Evolutionary conservation across 352 stramenopile species (phyloP).

Genomic region (Pythium sp.): DNA sequence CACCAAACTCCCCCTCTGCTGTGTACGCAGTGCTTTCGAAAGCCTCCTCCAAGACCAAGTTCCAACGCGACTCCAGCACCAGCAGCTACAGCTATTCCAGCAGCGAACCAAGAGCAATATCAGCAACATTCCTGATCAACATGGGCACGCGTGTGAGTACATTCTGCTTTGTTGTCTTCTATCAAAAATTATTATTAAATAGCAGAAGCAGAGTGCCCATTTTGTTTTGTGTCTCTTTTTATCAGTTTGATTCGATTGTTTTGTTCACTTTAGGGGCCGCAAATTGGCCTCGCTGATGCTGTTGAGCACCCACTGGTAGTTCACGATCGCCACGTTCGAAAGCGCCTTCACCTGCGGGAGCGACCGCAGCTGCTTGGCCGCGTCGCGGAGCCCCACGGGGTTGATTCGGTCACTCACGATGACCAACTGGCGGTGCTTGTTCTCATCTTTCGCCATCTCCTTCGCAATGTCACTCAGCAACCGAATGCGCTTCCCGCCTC

Average conservation of each 20-base stretch:
- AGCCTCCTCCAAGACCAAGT: background rate
- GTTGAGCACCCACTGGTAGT: slow-evolving; percentile 86
- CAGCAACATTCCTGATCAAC: background rate
- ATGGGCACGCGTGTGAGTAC: background rate
- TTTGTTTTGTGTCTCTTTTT: background rate
- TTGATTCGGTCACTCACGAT: slow-evolving; percentile 79
- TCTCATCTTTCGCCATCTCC: slow-evolving; percentile 53
- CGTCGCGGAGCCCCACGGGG: slow-evolving; percentile 43
- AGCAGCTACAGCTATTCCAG: background rate
- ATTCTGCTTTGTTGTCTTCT: slow-evolving; percentile 1
- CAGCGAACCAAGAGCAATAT: background rate
- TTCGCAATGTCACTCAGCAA: slow-evolving; percentile 47
- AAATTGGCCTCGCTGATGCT: slow-evolving; percentile 82
- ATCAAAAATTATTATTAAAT: slow-evolving; percentile 17
- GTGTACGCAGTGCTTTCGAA: slow-evolving; percentile 27
- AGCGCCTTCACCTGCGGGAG: slow-evolving; percentile 43
- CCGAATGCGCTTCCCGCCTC: slow-evolving; percentile 52
- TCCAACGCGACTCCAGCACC: background rate
- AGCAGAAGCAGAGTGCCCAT: slow-evolving; percentile 2
- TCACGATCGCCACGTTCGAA: slow-evolving; percentile 50
- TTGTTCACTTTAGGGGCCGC: slow-evolving; percentile 27
- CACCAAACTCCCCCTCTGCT: background rate
- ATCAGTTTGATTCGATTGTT: background rate
- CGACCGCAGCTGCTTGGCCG: slow-evolving; percentile 35
- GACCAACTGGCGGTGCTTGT: slow-evolving; percentile 48